Evolutionary conservation across 2,329 filamentous ascomycete species (phyloP).

Genomic region (Fusarium tupiense): DNA sequence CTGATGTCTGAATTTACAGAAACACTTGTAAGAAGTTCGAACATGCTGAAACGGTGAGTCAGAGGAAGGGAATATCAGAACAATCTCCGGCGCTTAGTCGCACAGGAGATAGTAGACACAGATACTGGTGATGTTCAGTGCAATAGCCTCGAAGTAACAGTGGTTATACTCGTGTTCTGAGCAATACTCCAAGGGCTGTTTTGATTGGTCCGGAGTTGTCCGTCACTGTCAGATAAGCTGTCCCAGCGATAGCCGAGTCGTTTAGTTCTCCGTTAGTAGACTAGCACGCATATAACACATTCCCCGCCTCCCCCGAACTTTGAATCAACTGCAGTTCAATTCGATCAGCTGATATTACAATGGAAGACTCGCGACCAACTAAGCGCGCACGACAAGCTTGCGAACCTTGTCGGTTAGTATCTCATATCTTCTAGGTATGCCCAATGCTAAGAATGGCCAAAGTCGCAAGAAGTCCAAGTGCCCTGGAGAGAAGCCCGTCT

Average conservation of each 20-base stretch:
- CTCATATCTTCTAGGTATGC: accelerated
- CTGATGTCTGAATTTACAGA: neutral
- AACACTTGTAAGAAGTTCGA: neutral
- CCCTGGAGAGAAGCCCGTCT: neutral
- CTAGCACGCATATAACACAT: neutral
- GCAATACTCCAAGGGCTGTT: accelerated
- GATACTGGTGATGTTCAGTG: neutral
- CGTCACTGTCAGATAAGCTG: neutral
- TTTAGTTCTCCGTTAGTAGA: neutral
- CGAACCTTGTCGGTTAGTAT: neutral
- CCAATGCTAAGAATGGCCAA: accelerated
- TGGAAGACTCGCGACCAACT: neutral
- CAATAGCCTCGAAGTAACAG: accelerated
- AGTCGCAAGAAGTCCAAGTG: neutral
- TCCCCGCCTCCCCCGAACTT: neutral
- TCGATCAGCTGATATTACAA: neutral
- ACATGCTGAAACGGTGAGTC: neutral
- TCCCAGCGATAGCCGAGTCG: neutral
- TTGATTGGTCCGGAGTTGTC: neutral
- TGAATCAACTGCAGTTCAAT: too few relatives aligned
- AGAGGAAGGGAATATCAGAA: neutral
- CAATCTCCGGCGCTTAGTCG: accelerated
- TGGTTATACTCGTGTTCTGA: neutral
- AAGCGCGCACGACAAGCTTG: neutral
- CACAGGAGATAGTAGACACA: accelerated